A percentile compares a stretch with the other conserved stretches of the same genome.
These are phyloP conservation scores for Tetrapisispora arboricola DNA, from an alignment of 805 yeast species.

Conservation along the genomic window DNA sequence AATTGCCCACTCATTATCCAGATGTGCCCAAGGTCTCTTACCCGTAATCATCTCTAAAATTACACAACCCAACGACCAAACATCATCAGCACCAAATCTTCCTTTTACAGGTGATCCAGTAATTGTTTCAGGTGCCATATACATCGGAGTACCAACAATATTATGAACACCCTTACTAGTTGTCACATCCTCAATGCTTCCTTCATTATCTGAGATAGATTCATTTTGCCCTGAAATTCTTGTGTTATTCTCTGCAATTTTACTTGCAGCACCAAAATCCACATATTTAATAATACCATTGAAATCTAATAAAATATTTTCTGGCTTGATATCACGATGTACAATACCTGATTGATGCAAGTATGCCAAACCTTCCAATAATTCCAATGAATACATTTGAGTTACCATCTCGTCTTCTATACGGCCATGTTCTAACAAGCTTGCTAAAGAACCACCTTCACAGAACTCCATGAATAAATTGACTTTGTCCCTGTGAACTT, in stretches of 20 bases:
- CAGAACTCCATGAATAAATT: constrained; percentile 96
- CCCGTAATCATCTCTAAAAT: constrained; percentile 96
- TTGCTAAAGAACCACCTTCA: constrained; percentile 88
- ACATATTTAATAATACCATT: constrained; percentile 91
- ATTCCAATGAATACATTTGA: constrained; percentile 80
- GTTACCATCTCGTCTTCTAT: constrained; percentile 91
- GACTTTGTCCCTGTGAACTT: constrained; percentile 91
- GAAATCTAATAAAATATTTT: constrained; percentile 79
- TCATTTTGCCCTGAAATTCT: constrained; percentile 20
- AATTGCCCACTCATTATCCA: constrained; percentile 96
- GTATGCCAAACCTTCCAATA: constrained; percentile 92
- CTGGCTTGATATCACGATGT: constrained; percentile 97
- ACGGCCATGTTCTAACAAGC: constrained; percentile 78
- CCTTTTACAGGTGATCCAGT: constrained; percentile 51
- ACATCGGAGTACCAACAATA: constrained; percentile 91
- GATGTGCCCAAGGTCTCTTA: constrained; percentile 88
- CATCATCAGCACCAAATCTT: constrained; percentile 46
- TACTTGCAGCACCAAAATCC: constrained; percentile 96
- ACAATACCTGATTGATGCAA: constrained; percentile 89
- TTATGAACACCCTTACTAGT: constrained; percentile 14
- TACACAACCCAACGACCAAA: constrained; percentile 97
- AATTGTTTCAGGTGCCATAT: constrained; percentile 96
- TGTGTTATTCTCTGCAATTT: constrained; percentile 50
- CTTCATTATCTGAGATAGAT: background rate
- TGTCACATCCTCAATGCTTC: constrained; percentile 2